These are phyloP conservation scores for Alternaria arborescens DNA, from an alignment of 2,329 filamentous ascomycete genomes.

Conservation along the genomic window DNA sequence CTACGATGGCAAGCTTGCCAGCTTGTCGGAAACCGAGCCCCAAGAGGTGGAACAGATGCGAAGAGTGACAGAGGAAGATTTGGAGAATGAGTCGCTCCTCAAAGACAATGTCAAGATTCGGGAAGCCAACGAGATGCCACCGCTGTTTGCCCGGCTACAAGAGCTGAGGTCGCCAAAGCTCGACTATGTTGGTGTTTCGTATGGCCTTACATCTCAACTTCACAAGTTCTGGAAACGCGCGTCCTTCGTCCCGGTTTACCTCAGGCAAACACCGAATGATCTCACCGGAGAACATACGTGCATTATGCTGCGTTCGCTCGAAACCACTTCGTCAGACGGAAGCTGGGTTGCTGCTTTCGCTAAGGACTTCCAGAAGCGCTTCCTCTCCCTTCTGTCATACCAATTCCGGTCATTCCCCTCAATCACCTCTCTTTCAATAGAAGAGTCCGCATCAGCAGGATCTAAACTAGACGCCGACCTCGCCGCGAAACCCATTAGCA, in stretches of 20 bases:
- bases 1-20: slow-evolving; percentile 92
- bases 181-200: slow-evolving; percentile 95
- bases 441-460: slow-evolving; percentile 81
- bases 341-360: slow-evolving; percentile 92
- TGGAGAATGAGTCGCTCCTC: slow-evolving; percentile 77
- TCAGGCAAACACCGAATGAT: slow-evolving; percentile 94
- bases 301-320: slow-evolving; percentile 89
- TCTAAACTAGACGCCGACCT: slow-evolving; percentile 68
- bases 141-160: slow-evolving; percentile 86
- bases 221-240: slow-evolving; percentile 98
- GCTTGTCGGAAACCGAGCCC: slow-evolving; percentile 75
- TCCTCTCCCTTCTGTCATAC: slow-evolving; percentile 87
- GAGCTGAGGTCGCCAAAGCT: slow-evolving; percentile 81
- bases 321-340: slow-evolving; percentile 64
- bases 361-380: slow-evolving; percentile 93
- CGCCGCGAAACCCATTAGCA: slow-evolving; percentile 68
- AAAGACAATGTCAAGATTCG: slow-evolving; percentile 89
- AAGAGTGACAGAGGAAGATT: slow-evolving; percentile 81
- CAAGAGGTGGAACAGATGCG: slow-evolving; percentile 69
- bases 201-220: slow-evolving; percentile 84
- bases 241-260: slow-evolving; percentile 86
- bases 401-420: slow-evolving; percentile 87
- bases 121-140: slow-evolving; percentile 90
- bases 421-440: slow-evolving; percentile 81
- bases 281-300: slow-evolving; percentile 97